Conservation (phyloP, 2,329 filamentous ascomycete genomes). For the Biscogniauxia marginata region DNA sequence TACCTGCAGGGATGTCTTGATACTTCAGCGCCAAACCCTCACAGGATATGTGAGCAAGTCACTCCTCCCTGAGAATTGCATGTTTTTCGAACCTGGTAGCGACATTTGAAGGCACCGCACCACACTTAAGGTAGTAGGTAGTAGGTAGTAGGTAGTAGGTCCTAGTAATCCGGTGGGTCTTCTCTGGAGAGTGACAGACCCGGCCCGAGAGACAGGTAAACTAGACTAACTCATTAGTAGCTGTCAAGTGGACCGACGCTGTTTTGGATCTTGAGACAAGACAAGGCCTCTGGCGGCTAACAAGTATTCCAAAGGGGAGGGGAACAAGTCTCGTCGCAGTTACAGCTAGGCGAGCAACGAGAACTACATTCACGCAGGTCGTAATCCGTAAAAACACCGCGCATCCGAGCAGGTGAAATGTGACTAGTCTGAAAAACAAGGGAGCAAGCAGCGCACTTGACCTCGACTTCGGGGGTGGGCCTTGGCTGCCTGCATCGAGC, state of each 20-base stretch:
- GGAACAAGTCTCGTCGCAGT: background rate
- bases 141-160: background rate
- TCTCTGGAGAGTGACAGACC: background rate
- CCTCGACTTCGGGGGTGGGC: slow-evolving; percentile 10
- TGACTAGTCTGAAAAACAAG: background rate
- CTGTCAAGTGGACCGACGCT: slow-evolving; percentile 6
- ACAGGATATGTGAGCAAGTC: background rate
- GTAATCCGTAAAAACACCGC: background rate
- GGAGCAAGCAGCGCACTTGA: background rate
- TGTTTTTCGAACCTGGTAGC: background rate
- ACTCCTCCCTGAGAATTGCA: background rate
- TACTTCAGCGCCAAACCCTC: too few species aligned
- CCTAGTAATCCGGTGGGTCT: too few species aligned
- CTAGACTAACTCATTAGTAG: background rate
- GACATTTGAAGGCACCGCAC: background rate
- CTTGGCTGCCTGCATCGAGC: slow-evolving; percentile 6
- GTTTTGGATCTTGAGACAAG: slow-evolving; percentile 27
- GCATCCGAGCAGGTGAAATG: background rate
- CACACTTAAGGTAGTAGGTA: too few species aligned
- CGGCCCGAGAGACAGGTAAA: slow-evolving; percentile 8
- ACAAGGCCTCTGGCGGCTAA: slow-evolving; percentile 27
- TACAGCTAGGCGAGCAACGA: background rate
- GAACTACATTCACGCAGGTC: background rate
- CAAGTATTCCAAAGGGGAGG: slow-evolving; percentile 6
- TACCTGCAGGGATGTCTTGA: background rate